These are phyloP conservation scores for Akanthomyces dipterigenus DNA, from an alignment of 2,329 filamentous ascomycete species.

Conservation along the genomic window DNA sequence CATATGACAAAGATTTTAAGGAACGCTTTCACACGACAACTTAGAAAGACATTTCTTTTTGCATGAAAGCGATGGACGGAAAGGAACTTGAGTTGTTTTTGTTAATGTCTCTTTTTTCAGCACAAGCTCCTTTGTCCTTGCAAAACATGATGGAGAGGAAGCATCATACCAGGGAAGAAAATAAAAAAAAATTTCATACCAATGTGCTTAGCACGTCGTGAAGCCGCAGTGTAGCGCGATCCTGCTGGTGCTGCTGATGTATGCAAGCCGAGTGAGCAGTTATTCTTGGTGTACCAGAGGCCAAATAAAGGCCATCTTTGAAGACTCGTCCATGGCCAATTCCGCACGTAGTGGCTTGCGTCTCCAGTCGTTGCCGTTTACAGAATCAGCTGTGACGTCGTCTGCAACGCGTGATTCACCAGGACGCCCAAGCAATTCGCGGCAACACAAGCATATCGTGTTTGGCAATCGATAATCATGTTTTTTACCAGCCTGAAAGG, in stretches of 20 bases:
- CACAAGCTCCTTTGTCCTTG: not conserved
- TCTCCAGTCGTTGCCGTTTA: too few relatives aligned
- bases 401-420: too few relatives aligned
- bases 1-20: not conserved
- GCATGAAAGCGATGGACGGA: not conserved
- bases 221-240: not conserved
- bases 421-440: too few relatives aligned
- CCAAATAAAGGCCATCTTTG: too few relatives aligned
- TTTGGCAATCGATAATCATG: not conserved
- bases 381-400: too few relatives aligned
- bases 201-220: not conserved
- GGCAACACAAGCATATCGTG: not conserved
- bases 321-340: too few relatives aligned
- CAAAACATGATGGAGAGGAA: conserved; percentile 4
- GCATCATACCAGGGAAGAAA: conserved; percentile 1
- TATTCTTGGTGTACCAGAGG: too few relatives aligned
- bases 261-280: too few relatives aligned
- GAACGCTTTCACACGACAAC: not conserved
- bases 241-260: not conserved
- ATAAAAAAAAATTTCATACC: conserved; percentile 5
- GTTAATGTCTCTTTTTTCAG: not conserved
- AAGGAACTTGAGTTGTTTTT: not conserved
- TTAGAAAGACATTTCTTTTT: not conserved
- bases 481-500: not conserved
- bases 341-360: too few relatives aligned